These are phyloP conservation scores for Rubroshorea leprosula DNA, from an alignment of 345 rosid species.

Conservation along the genomic window DNA sequence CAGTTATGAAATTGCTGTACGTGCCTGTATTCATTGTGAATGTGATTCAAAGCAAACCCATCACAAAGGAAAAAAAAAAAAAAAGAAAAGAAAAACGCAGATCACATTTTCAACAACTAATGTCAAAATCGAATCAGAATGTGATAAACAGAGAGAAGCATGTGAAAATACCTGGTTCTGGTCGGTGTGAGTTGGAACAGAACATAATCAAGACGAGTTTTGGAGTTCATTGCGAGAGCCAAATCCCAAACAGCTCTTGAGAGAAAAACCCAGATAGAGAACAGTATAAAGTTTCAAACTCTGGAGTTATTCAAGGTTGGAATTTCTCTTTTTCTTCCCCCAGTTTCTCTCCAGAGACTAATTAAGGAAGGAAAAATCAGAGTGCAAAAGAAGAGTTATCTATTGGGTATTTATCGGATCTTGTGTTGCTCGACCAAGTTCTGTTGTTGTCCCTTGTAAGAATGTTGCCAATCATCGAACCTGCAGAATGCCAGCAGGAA, in stretches of 20 bases:
- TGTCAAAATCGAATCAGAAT: neutral
- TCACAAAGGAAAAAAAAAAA: neutral
- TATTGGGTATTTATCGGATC: slow-evolving; percentile 12
- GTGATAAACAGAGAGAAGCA: neutral
- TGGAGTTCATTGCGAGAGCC: slow-evolving; percentile 61
- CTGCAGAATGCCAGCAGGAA: neutral
- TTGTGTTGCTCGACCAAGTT: slow-evolving; percentile 11
- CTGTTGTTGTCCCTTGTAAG: slow-evolving; percentile 10
- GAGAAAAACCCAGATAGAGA: slow-evolving; percentile 8
- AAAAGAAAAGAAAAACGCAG: no score
- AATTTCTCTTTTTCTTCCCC: neutral
- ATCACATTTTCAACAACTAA: neutral
- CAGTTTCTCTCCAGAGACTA: no score
- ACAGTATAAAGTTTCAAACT: slow-evolving; percentile 10
- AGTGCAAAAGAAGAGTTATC: no score
- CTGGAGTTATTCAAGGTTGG: neutral
- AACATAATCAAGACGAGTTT: slow-evolving; percentile 72
- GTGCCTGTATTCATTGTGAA: no score
- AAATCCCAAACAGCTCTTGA: no score
- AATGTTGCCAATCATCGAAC: slow-evolving; percentile 11
- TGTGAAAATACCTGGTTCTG: slow-evolving; percentile 68
- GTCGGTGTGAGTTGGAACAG: slow-evolving; percentile 97
- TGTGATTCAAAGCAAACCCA: no score
- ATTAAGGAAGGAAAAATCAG: neutral
- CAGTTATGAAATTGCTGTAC: no score